These are phyloP conservation scores for Lyophyllum semitale DNA, from an alignment of 768 basidiomycete genomes.

Conservation along the genomic window DNA sequence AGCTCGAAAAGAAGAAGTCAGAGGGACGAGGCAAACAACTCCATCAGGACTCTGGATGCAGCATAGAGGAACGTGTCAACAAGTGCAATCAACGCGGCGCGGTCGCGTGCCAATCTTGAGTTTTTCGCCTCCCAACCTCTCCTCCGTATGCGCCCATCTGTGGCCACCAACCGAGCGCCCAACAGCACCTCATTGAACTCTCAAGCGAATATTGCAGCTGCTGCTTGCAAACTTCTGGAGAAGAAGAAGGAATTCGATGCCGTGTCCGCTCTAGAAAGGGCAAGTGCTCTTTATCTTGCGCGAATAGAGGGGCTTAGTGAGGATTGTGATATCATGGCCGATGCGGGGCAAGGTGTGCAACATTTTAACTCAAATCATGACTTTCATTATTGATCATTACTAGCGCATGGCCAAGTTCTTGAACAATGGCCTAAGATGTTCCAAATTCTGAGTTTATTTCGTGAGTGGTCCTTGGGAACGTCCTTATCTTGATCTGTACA, in stretches of 20 bases:
- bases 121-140: conserved; percentile 1
- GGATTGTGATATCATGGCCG: conserved; percentile 77
- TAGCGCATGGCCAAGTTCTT: conserved; percentile 77
- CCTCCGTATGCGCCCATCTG: conserved; percentile 54
- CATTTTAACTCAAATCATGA: neutral
- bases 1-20: conserved; percentile 1
- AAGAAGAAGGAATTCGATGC: conserved; percentile 85
- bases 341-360: conserved; percentile 65
- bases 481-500: neutral
- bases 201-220: conserved; percentile 46
- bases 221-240: conserved; percentile 59
- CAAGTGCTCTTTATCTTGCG: conserved; percentile 62
- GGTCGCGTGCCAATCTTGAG: conserved; percentile 8
- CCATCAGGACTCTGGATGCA: neutral
- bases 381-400: conserved; percentile 2
- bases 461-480: conserved; percentile 40
- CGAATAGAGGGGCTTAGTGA: conserved; percentile 69
- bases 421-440: conserved; percentile 87
- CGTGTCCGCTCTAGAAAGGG: conserved; percentile 68
- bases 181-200: conserved; percentile 41
- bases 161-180: conserved; percentile 51
- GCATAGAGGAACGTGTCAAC: too few species aligned
- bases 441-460: conserved; percentile 66
- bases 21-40: neutral
- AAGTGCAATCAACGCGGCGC: conserved; percentile 22